These are phyloP conservation scores for Phytophthora tubulina DNA, from an alignment of 352 stramenopile genomes.

Conservation along the genomic window DNA sequence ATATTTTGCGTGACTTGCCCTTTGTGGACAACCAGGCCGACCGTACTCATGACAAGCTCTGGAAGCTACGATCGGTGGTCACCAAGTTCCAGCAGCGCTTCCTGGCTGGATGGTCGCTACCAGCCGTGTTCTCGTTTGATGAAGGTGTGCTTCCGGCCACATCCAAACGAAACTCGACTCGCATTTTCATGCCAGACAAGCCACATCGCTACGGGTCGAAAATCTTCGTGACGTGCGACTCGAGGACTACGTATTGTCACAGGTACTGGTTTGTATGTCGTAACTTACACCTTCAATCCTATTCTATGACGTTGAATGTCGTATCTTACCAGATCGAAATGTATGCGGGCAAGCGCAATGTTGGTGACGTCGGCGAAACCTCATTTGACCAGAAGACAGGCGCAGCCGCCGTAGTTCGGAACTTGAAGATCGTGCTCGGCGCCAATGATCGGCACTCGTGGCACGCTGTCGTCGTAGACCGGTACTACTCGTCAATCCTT, in stretches of 20 bases:
- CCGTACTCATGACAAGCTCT: conserved; percentile 21
- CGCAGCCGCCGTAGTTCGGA: background rate
- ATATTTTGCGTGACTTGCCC: conserved; percentile 21
- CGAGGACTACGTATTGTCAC: conserved; percentile 7
- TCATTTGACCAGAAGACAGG: background rate
- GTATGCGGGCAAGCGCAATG: background rate
- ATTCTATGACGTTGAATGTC: background rate
- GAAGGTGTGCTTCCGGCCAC: conserved; percentile 36
- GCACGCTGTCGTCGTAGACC: background rate
- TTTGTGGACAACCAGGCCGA: conserved; percentile 1
- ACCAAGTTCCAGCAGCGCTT: conserved; percentile 20
- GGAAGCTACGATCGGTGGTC: conserved; percentile 27
- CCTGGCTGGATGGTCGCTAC: conserved; percentile 1
- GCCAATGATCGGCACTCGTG: background rate
- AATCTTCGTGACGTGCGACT: conserved; percentile 27
- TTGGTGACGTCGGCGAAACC: no score
- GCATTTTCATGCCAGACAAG: conserved; percentile 40
- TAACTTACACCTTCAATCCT: background rate
- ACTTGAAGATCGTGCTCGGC: background rate
- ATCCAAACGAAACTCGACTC: conserved; percentile 33
- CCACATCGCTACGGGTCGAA: conserved; percentile 23
- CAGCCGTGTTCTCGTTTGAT: conserved; percentile 35
- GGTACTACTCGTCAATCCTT: background rate
- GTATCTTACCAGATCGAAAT: background rate
- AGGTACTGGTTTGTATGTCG: background rate